Conservation (phyloP, 331 rosid genomes). For the Rosa hybrid region DNA sequence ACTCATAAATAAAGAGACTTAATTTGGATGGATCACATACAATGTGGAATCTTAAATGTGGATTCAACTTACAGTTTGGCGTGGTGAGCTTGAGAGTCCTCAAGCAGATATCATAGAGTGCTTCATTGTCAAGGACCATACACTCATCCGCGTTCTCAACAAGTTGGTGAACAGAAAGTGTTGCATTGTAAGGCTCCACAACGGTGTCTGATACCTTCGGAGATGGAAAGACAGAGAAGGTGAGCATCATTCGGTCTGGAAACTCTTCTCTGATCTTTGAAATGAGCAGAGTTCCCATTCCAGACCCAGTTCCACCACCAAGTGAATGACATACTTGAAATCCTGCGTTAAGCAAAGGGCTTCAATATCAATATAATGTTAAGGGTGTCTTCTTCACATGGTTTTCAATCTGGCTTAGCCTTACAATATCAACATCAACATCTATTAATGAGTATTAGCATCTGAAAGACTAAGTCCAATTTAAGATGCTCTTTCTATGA, state of each 20-base stretch:
- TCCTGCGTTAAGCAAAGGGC: conserved; percentile 30
- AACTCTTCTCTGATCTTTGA: conserved; percentile 77
- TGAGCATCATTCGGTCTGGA: conserved; percentile 74
- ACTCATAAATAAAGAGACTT: background rate
- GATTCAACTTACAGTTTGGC: conserved; percentile 55
- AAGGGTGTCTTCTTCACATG: background rate
- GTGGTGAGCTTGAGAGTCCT: conserved; percentile 63
- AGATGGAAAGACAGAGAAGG: conserved; percentile 69
- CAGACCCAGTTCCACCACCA: conserved; percentile 80
- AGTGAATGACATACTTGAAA: conserved; percentile 69
- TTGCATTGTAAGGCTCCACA: conserved; percentile 78
- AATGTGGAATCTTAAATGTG: background rate
- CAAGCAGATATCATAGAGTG: conserved; percentile 53
- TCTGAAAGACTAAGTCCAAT: background rate
- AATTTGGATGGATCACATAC: background rate
- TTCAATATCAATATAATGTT: background rate
- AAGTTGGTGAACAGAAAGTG: conserved; percentile 68
- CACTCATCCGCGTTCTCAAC: conserved; percentile 71
- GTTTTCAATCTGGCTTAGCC: background rate
- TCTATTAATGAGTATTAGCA: background rate
- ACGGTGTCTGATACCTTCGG: conserved; percentile 77
- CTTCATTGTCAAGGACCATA: conserved; percentile 61
- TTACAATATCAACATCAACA: background rate
- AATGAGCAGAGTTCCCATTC: conserved; percentile 75
- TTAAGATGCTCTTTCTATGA: background rate